Base-by-base conservation (phyloP, 116 monocot species). In the Trichopus zeylanicus region DNA sequence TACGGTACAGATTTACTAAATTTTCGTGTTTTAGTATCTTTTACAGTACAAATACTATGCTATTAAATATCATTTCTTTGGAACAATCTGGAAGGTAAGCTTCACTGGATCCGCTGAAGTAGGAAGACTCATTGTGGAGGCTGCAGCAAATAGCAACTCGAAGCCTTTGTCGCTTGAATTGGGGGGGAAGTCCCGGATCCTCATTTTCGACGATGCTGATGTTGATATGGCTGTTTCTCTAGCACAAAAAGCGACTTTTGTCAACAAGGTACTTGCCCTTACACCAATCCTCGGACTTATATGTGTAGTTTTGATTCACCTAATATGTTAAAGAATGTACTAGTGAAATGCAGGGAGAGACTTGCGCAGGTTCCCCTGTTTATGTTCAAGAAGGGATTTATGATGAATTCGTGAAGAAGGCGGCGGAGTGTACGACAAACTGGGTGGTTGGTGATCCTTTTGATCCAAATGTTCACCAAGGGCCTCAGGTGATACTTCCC, bases 351-450 rank as follows among this genome's bases (percentile, higher is more conserved):
- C 56, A 80, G 80, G 80, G 75, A 21, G 80, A 80, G 25, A 64
- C 75, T 59, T 80, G 80, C 10, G 70, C 80, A 6, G 80, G 80
- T 3, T 70, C 80, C 2, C 62, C 71, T 23, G 62, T 80, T 57
- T 80, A 74, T 59, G 80, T 80, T 9, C 79, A 80, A 59, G 79
- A 80, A 57, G 74, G 74, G 32, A 70, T 80, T 19, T 80, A 80
- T 60, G 75, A 80, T 30, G 74, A 65, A 21, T 80, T 80, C 21
- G 67, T 75, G 27, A 67, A 70, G 53, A 80, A 75, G 35, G 31
- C 62, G 6, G 24, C 35, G 15, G 67, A 58, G 49, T 21, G 0
- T 3, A 8, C 60, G 10, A 73, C 73, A 29, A 39, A 29, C 26
- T 73, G 73, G 78, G 73, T 68, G 7, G 73, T 78, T 23, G 78